Evolutionary conservation across 2,329 filamentous ascomycete genomes (phyloP).

Genomic region (Penicillium thymicola): DNA sequence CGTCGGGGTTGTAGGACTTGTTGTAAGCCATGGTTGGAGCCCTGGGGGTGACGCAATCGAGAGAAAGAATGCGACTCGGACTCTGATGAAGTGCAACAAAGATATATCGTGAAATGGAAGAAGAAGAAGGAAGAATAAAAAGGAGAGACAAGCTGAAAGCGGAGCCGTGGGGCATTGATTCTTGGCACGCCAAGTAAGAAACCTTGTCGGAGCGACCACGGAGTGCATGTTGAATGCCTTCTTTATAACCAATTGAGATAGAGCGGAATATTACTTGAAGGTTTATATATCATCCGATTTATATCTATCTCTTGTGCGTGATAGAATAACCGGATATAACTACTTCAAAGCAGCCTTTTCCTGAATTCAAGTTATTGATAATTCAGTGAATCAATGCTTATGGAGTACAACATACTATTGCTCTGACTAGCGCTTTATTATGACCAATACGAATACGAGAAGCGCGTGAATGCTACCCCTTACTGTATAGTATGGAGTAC

Average conservation of each 20-base stretch:
- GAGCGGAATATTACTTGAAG: not conserved
- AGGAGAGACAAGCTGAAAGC: slow-evolving; percentile 14
- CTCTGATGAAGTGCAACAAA: not conserved
- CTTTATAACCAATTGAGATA: not conserved
- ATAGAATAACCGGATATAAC: not conserved
- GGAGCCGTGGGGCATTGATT: slow-evolving; percentile 27
- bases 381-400: not conserved
- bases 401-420: not conserved
- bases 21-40: slow-evolving; percentile 79
- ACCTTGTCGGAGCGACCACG: not conserved
- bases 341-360: not conserved
- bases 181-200: slow-evolving; percentile 18
- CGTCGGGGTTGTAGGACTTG: slow-evolving; percentile 87
- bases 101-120: not conserved
- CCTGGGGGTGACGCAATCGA: slow-evolving; percentile 23
- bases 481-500: too few relatives aligned
- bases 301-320: not conserved
- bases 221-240: not conserved
- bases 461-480: too few relatives aligned
- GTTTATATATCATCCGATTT: not conserved
- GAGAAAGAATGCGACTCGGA: slow-evolving; percentile 3
- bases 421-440: not conserved
- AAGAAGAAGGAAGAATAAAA: not conserved
- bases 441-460: not conserved
- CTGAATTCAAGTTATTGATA: not conserved